Conservation (phyloP, 2,329 filamentous ascomycete species). For the Arthrobotrys conoides region DNA sequence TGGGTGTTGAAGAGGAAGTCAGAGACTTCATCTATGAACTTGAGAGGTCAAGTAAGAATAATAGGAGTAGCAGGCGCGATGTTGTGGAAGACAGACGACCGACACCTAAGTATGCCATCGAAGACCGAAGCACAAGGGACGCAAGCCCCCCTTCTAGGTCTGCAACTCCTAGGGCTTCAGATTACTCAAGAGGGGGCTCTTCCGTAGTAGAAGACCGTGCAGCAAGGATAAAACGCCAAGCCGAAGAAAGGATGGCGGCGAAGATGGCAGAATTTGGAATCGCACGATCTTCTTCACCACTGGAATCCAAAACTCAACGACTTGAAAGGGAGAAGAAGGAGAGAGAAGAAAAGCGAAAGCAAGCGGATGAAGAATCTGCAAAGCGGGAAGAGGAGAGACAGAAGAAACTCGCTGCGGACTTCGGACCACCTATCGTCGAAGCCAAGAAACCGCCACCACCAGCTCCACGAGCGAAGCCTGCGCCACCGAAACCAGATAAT, state of each 20-base stretch:
- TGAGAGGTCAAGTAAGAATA: slow-evolving; percentile 84
- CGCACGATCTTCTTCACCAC: slow-evolving; percentile 73
- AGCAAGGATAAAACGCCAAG: slow-evolving; percentile 96
- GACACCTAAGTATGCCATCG: slow-evolving; percentile 62
- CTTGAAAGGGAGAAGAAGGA: slow-evolving; percentile 90
- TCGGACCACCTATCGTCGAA: slow-evolving; percentile 73
- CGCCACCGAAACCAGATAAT: slow-evolving; percentile 78
- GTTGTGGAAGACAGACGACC: slow-evolving; percentile 69
- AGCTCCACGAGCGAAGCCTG: slow-evolving; percentile 75
- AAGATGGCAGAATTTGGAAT: slow-evolving; percentile 93
- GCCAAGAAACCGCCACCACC: slow-evolving; percentile 78
- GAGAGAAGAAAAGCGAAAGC: slow-evolving; percentile 84
- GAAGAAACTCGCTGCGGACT: slow-evolving; percentile 83
- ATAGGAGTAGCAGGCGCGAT: slow-evolving; percentile 72
- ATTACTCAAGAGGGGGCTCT: slow-evolving; percentile 83
- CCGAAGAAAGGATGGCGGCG: slow-evolving; percentile 96
- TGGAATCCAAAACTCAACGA: slow-evolving; percentile 85
- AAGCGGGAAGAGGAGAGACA: slow-evolving; percentile 89
- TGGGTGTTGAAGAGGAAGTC: slow-evolving; percentile 96
- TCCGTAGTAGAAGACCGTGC: slow-evolving; percentile 81
- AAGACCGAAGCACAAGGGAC: slow-evolving; percentile 70
- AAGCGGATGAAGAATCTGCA: slow-evolving; percentile 94
- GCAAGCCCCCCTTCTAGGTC: slow-evolving; percentile 69
- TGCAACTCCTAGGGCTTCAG: slow-evolving; percentile 74
- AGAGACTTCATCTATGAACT: slow-evolving; percentile 98